Evolutionary conservation across 352 stramenopile species (phyloP), one percentile per base, ranked within the genome.

Genomic region (Blastocystis sp.): DNA sequence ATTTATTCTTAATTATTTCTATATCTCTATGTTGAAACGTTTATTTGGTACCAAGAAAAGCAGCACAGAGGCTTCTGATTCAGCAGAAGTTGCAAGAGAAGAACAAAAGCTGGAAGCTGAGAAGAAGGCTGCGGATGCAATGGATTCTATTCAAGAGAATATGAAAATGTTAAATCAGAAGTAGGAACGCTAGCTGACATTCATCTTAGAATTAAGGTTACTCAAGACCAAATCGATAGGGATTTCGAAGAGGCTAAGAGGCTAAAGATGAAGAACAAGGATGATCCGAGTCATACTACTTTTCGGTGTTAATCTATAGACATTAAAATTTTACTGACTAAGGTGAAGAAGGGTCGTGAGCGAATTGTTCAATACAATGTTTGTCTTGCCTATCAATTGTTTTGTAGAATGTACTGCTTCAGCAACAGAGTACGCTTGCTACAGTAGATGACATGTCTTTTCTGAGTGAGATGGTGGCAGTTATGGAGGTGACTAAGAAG

Each of bases 281-380:
- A 85, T 7, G 53, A 85, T 85, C 73, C 73, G 8, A 43, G 73
- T 85, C 53, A 1, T 34, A 0, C 8, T 9, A 26, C 3, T 24
- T 68, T 5, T 7, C 37, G 20, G 34, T 45, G 9, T 64, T 66
- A 24, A 85, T 20, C 7, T 20, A 43, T 85, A 85, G 73, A 6
- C 3, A 53, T 85, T 0, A 66, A 85, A n/a, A 8, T 37, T 37
- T 34, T 68, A 18, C 18, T 85, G 30, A 47, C 47, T 26, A 73
- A 45, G 3, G 39, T 73, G 26, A 73, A 73, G 5, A 50, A 37
- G 18, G 24, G 39, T 11, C 63, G 63, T 24, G 26, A 73, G 34
- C 53, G 63, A 30, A 64, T 85, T 24, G 26, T 34, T 30, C 59
- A 85, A 7, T 85, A 85, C 55, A 73, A 18, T 43, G 63, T 73